phyloP scores from a whole-genome alignment of 148 eudicot species.

The Drosera capensis region DNA sequence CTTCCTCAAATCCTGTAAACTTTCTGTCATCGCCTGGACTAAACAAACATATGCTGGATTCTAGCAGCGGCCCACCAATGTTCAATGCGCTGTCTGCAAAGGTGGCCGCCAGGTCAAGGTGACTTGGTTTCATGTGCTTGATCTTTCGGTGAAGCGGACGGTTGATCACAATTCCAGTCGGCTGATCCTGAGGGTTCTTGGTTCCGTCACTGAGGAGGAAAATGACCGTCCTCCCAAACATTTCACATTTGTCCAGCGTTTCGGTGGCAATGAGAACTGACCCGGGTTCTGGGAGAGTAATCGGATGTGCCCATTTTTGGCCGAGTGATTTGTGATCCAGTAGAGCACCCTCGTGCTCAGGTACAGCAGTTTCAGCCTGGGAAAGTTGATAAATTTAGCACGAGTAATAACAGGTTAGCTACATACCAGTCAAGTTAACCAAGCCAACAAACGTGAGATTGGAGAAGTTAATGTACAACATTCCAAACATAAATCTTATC shows the following conservation, averaged over 20 bases:
- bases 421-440: neutral
- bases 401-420: neutral
- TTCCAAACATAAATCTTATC: too few species aligned
- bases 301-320: constrained; percentile 90
- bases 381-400: constrained; percentile 9
- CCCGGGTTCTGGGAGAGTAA: constrained; percentile 73
- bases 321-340: constrained; percentile 42
- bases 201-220: constrained; percentile 80
- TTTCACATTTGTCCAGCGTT: constrained; percentile 72
- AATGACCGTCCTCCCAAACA: constrained; percentile 81
- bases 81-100: constrained; percentile 81
- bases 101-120: constrained; percentile 46
- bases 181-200: constrained; percentile 71
- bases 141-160: constrained; percentile 71
- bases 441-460: neutral
- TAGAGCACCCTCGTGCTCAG: constrained; percentile 20
- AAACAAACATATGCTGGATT: constrained; percentile 66
- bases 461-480: too few species aligned
- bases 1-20: constrained; percentile 57
- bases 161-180: constrained; percentile 80
- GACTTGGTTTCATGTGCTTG: constrained; percentile 71
- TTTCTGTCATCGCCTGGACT: constrained; percentile 30
- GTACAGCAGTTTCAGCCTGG: constrained; percentile 39
- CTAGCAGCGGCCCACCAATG: constrained; percentile 90
- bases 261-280: constrained; percentile 92